A percentile compares a stretch with the other conserved stretches of the same genome.
Evolutionary conservation across 257 asterid genomes (phyloP).

Genomic region (Marsdenia floribunda): DNA sequence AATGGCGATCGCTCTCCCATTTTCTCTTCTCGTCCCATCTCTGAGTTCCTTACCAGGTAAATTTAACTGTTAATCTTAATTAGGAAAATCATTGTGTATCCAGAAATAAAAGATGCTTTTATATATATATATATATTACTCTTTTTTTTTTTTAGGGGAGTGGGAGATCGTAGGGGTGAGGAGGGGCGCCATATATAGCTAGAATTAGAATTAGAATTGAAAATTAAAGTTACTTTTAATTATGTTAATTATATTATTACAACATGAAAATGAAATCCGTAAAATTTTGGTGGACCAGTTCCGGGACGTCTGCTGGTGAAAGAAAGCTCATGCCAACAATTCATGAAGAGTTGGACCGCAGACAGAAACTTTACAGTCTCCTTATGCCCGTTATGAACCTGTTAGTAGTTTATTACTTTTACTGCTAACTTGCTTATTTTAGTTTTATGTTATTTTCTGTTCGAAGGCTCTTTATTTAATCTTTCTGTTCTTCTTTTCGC

Average conservation of each 20-base stretch:
- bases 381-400: slow-evolving; percentile 85
- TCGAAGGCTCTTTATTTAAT: not conserved
- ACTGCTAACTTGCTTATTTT: not conserved
- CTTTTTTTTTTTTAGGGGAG: too few species aligned
- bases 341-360: slow-evolving; percentile 60
- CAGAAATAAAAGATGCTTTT: too few species aligned
- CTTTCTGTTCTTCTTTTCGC: too few species aligned
- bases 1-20: slow-evolving; percentile 75
- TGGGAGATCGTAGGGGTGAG: too few species aligned
- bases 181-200: too few species aligned
- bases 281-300: slow-evolving; percentile 34
- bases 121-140: too few species aligned
- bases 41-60: slow-evolving; percentile 86
- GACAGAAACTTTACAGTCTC: slow-evolving; percentile 61
- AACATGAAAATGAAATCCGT: too few species aligned
- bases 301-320: slow-evolving; percentile 91
- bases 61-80: too few species aligned
- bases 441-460: not conserved
- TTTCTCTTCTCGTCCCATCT: slow-evolving; percentile 61
- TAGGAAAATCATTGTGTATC: too few species aligned
- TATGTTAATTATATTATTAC: too few species aligned
- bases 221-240: too few species aligned
- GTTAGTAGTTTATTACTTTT: slow-evolving; percentile 31
- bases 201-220: too few species aligned
- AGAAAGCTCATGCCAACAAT: slow-evolving; percentile 87